Conservation (phyloP, 2,329 filamentous ascomycete genomes). For the Xylariaceae sp. region DNA sequence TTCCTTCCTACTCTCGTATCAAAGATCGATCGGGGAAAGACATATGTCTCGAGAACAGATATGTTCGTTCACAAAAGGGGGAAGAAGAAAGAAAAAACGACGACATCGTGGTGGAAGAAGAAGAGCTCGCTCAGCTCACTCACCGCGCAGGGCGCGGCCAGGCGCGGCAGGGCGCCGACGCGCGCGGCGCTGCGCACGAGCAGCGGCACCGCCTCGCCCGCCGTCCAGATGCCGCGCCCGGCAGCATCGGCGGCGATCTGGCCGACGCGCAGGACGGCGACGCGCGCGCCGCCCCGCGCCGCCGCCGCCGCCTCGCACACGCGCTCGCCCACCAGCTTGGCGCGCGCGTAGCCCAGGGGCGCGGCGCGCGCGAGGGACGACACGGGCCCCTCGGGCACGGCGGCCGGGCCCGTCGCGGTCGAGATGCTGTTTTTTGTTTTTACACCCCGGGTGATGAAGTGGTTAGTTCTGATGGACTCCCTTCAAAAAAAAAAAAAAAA, state of each 20-base stretch:
- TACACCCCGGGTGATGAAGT: too few species aligned
- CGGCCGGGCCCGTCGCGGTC: conserved; percentile 20
- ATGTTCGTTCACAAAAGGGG: too few species aligned
- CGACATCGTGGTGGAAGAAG: too few species aligned
- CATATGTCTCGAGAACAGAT: too few species aligned
- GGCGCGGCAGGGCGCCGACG: conserved; percentile 15
- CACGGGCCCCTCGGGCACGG: conserved; percentile 23
- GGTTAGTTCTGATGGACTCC: too few species aligned
- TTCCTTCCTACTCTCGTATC: too few species aligned
- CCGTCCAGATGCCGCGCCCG: conserved; percentile 22
- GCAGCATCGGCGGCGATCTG: conserved; percentile 27
- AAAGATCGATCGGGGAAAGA: too few species aligned
- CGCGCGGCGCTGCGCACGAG: conserved; percentile 17
- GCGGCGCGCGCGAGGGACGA: conserved; percentile 19
- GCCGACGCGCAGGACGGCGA: conserved; percentile 27
- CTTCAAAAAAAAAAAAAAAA: too few species aligned
- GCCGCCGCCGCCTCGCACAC: conserved; percentile 25
- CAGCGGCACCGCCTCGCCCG: conserved; percentile 20
- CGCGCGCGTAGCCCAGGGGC: conserved; percentile 27
- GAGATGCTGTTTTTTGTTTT: too few species aligned
- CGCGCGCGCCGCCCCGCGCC: conserved; percentile 12
- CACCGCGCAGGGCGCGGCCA: too few species aligned
- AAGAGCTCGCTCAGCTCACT: too few species aligned
- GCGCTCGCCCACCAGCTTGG: conserved; percentile 30
- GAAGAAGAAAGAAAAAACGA: too few species aligned